phyloP scores from a whole-genome alignment of 345 rosid genomes.

The Pseudoturritis turrita region DNA sequence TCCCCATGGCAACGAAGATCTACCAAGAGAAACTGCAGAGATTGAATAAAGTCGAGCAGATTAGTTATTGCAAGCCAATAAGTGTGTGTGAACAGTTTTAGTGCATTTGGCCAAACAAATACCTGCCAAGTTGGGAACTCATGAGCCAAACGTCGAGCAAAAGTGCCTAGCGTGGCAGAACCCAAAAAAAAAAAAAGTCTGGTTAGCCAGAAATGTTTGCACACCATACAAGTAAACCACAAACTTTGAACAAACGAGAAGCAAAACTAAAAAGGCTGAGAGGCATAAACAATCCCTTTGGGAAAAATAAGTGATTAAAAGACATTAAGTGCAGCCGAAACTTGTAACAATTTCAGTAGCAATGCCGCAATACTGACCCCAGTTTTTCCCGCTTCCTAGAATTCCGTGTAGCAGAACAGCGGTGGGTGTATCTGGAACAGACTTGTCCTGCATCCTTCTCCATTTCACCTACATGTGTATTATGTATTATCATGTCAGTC shows the following conservation, averaged over 20 bases:
- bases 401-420: constrained; percentile 95
- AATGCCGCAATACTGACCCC: constrained; percentile 51
- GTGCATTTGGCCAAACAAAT: neutral
- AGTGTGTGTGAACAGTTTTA: neutral
- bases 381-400: constrained; percentile 83
- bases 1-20: constrained; percentile 98
- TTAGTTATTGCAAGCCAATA: neutral
- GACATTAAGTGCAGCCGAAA: neutral
- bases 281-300: neutral
- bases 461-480: constrained; percentile 61
- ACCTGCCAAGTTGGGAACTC: constrained; percentile 98
- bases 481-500: neutral
- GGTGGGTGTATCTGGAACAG: constrained; percentile 77
- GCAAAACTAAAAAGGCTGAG: neutral
- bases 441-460: constrained; percentile 62
- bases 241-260: neutral
- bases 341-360: neutral
- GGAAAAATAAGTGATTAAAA: neutral
- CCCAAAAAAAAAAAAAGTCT: neutral
- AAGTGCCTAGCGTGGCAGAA: constrained; percentile 51
- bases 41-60: neutral
- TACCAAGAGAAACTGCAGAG: constrained; percentile 71
- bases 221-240: neutral
- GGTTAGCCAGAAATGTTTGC: neutral
- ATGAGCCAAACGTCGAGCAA: constrained; percentile 74